These are phyloP conservation scores for Chaetomiaceae sp. DNA, from an alignment of 2,329 filamentous ascomycete genomes.

Conservation along the genomic window DNA sequence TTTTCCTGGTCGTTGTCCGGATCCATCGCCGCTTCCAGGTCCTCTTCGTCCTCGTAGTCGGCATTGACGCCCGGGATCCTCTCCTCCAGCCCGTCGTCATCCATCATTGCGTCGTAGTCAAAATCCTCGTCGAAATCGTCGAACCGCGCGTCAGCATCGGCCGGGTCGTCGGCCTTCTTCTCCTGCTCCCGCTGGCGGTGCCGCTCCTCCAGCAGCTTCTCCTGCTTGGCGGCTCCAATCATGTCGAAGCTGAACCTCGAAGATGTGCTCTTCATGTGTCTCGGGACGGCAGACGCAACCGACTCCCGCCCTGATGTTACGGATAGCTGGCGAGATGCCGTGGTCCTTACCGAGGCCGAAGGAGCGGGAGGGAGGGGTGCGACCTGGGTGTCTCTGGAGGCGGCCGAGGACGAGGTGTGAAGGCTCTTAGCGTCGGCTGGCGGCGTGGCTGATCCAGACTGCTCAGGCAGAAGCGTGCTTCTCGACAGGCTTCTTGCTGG, in stretches of 20 bases:
- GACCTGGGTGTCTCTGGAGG: slow-evolving; percentile 29
- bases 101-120: slow-evolving; percentile 61
- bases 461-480: slow-evolving; percentile 9
- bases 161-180: slow-evolving; percentile 44
- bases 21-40: slow-evolving; percentile 35
- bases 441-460: slow-evolving; percentile 33
- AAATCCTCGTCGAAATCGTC: slow-evolving; percentile 62
- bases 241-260: slow-evolving; percentile 82
- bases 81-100: slow-evolving; percentile 63
- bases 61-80: slow-evolving; percentile 56
- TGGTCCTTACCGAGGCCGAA: slow-evolving; percentile 36
- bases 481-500: not conserved
- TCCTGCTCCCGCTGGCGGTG: slow-evolving; percentile 64
- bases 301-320: slow-evolving; percentile 42
- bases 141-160: slow-evolving; percentile 47
- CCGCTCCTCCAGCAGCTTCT: slow-evolving; percentile 67
- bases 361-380: slow-evolving; percentile 20
- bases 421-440: slow-evolving; percentile 35
- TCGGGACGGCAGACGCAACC: slow-evolving; percentile 48
- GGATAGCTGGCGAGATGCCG: slow-evolving; percentile 50
- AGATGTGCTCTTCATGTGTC: slow-evolving; percentile 70
- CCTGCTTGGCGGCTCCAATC: slow-evolving; percentile 62
- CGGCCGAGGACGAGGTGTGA: slow-evolving; percentile 30
- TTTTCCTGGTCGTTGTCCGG: slow-evolving; percentile 56
- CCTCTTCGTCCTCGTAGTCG: slow-evolving; percentile 30